A percentile compares a stretch with the other conserved stretches of the same genome.
Evolutionary conservation across 495 filamentous ascomycete species (phyloP).

Genomic region (Friedmanniomyces simplex): DNA sequence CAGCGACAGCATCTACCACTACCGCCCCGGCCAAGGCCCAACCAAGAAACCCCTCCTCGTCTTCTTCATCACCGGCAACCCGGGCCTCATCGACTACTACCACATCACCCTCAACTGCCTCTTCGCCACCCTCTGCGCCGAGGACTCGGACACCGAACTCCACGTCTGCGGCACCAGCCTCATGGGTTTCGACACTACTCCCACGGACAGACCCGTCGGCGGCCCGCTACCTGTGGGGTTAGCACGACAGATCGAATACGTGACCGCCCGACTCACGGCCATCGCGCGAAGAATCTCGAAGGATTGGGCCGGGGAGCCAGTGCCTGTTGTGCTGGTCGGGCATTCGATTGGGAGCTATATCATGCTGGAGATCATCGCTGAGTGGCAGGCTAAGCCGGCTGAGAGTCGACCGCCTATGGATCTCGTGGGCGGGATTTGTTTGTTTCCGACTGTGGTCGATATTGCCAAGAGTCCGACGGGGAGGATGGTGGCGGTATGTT

Average conservation of each 20-base stretch:
- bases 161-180: slow-evolving; percentile 63
- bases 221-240: slow-evolving; percentile 24
- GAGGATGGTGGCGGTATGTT: slow-evolving; percentile 19
- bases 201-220: neutral
- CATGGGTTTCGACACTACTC: slow-evolving; percentile 50
- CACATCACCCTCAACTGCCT: slow-evolving; percentile 53
- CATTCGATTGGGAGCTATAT: slow-evolving; percentile 32
- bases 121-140: slow-evolving; percentile 22
- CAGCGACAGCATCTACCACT: neutral
- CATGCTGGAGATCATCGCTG: slow-evolving; percentile 22
- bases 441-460: slow-evolving; percentile 30
- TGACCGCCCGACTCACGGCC: neutral
- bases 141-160: slow-evolving; percentile 23
- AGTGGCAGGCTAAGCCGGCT: slow-evolving; percentile 1
- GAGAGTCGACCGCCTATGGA: slow-evolving; percentile 1
- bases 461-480: slow-evolving; percentile 25
- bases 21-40: neutral
- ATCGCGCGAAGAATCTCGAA: slow-evolving; percentile 16
- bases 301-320: slow-evolving; percentile 4
- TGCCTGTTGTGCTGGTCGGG: slow-evolving; percentile 56
- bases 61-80: slow-evolving; percentile 78
- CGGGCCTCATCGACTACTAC: slow-evolving; percentile 78
- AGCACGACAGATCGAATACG: slow-evolving; percentile 50
- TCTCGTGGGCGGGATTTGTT: slow-evolving; percentile 24
- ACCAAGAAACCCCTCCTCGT: slow-evolving; percentile 25